Evolutionary conservation across 257 asterid genomes (phyloP).

Genomic region (Gentiana dahurica): DNA sequence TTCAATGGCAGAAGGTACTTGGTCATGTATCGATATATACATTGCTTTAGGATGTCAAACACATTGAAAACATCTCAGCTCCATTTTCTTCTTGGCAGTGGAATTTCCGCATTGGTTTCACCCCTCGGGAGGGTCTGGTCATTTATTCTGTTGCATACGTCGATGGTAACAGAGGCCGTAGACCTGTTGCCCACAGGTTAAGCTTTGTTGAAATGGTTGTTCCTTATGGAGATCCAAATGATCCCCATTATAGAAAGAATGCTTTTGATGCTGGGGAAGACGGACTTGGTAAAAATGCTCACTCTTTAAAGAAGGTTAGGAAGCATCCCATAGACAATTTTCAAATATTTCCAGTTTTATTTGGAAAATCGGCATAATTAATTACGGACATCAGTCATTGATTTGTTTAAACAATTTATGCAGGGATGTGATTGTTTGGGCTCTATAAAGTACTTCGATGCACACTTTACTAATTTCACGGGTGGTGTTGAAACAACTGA

Average conservation of each 20-base stretch:
- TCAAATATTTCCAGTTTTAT: not conserved
- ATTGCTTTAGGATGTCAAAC: not conserved
- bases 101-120: slow-evolving; percentile 93
- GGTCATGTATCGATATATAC: slow-evolving; percentile 4
- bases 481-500: slow-evolving; percentile 95
- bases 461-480: slow-evolving; percentile 78
- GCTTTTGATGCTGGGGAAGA: slow-evolving; percentile 99
- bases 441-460: slow-evolving; percentile 75
- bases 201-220: slow-evolving; percentile 99
- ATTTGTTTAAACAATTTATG: slow-evolving; percentile 4
- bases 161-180: slow-evolving; percentile 94
- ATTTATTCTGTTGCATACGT: slow-evolving; percentile 95
- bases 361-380: too few relatives aligned
- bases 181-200: slow-evolving; percentile 92
- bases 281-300: slow-evolving; percentile 95
- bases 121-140: slow-evolving; percentile 95
- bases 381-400: slow-evolving; percentile 6
- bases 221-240: slow-evolving; percentile 98
- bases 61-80: slow-evolving; percentile 3
- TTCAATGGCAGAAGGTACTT: slow-evolving; percentile 95
- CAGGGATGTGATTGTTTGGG: slow-evolving; percentile 99
- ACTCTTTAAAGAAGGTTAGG: slow-evolving; percentile 81
- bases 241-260: slow-evolving; percentile 91
- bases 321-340: not conserved
- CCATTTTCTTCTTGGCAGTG: slow-evolving; percentile 44